Evolutionary conservation across 345 rosid species (phyloP).

Genomic region (Dipteronia dyeriana): DNA sequence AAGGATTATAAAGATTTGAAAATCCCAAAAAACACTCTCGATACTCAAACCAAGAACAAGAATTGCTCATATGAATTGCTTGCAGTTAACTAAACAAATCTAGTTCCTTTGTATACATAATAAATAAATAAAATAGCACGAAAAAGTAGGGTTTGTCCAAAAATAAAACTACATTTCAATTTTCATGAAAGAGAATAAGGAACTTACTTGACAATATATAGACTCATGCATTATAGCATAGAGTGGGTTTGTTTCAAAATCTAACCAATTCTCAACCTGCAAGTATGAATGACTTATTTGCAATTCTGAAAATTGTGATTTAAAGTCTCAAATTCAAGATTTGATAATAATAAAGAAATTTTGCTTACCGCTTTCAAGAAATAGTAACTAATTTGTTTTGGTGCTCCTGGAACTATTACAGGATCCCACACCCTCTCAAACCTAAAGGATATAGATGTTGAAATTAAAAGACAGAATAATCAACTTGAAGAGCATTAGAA

Average conservation of each 20-base stretch:
- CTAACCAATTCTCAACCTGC: conserved; percentile 80
- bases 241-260: conserved; percentile 84
- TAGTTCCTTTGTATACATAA: not conserved
- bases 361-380: conserved; percentile 77
- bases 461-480: not conserved
- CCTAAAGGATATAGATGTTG: conserved; percentile 39
- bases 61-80: not conserved
- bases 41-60: not conserved
- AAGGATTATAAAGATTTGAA: conserved; percentile 1
- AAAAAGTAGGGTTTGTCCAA: not conserved
- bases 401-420: conserved; percentile 63
- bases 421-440: conserved; percentile 98
- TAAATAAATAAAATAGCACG: not conserved
- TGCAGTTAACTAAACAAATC: not conserved
- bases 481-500: not conserved
- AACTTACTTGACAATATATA: conserved; percentile 79
- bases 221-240: conserved; percentile 80
- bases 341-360: not conserved
- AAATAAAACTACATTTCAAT: not conserved
- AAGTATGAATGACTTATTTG: conserved; percentile 19
- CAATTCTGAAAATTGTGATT: not conserved
- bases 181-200: conserved; percentile 10
- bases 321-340: conserved; percentile 11
- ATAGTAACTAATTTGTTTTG: conserved; percentile 61
- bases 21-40: not conserved